Conservation (phyloP, 257 asterid genomes). For the Datura wrightii region DNA sequence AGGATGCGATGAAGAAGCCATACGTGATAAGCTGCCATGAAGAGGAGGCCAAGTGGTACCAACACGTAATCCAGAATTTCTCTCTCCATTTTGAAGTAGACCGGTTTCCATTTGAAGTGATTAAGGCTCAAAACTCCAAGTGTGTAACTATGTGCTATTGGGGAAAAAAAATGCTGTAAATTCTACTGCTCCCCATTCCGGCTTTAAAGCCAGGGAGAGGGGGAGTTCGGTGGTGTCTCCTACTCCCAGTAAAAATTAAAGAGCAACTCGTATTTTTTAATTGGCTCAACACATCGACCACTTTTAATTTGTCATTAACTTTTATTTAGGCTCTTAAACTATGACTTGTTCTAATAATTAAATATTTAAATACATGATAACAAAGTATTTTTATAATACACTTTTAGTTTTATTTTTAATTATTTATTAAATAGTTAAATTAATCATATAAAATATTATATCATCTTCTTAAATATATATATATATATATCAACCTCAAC, state of each 20-base stretch:
- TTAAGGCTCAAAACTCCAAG: neutral
- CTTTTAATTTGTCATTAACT: neutral
- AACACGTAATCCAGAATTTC: constrained; percentile 61
- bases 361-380: no score
- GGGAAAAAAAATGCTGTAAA: neutral
- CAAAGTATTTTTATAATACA: no score
- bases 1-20: constrained; percentile 75
- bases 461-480: no score
- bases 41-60: constrained; percentile 66
- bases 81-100: constrained; percentile 51
- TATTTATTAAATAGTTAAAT: no score
- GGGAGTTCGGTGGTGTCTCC: neutral
- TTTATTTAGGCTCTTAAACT: neutral
- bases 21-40: constrained; percentile 66
- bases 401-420: no score
- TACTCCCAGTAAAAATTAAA: neutral
- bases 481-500: no score
- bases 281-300: neutral
- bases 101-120: neutral
- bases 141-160: neutral
- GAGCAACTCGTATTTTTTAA: neutral
- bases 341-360: no score
- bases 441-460: no score
- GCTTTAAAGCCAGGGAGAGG: neutral
- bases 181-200: neutral